Evolutionary conservation across 306 rosid species (phyloP).

Genomic region (Crataegus laevigata): DNA sequence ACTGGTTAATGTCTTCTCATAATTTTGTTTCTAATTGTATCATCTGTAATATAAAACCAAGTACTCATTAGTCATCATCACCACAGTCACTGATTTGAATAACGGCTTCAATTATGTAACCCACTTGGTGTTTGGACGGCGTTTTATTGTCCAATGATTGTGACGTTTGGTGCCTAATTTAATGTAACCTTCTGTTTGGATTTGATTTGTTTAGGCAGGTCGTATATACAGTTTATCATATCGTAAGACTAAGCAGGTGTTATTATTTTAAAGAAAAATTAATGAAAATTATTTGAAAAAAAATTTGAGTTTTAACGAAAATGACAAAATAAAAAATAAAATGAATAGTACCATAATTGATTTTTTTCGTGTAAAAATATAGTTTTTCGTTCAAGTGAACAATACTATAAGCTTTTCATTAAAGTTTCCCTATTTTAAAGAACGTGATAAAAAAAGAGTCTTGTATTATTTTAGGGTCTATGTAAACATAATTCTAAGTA

Average conservation of each 20-base stretch:
- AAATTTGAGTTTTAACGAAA: fast-evolving
- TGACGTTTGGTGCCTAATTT: neutral
- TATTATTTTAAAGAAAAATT: neutral
- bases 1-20: too few species aligned
- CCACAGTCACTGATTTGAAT: neutral
- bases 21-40: neutral
- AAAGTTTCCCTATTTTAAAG: too few species aligned
- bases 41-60: neutral
- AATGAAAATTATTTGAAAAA: fast-evolving
- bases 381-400: too few species aligned
- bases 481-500: too few species aligned
- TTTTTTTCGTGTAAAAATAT: too few species aligned
- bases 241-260: neutral
- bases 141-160: neutral
- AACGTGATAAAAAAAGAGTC: too few species aligned
- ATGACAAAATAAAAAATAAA: too few species aligned
- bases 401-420: fast-evolving
- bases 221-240: neutral
- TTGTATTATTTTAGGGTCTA: too few species aligned
- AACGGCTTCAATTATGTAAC: neutral
- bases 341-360: fast-evolving
- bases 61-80: neutral
- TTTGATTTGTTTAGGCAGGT: too few species aligned
- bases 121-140: neutral
- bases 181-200: neutral